Conservation (phyloP, 1,284 basidiomycete species). For the Sanghuangporus baumii region DNA sequence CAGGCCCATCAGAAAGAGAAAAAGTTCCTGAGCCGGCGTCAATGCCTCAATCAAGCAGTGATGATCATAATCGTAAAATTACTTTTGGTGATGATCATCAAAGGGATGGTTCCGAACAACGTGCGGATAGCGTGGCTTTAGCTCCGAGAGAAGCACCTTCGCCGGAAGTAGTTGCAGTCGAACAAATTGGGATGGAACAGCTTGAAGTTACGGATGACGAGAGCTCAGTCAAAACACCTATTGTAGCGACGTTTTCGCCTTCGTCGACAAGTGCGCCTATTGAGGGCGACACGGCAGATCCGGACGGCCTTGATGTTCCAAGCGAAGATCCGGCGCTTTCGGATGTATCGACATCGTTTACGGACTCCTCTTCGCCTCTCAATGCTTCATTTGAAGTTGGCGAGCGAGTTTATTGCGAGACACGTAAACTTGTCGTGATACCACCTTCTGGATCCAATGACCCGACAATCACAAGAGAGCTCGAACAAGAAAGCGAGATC, state of each 20-base stretch:
- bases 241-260: not conserved
- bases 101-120: not conserved
- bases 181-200: not conserved
- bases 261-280: not conserved
- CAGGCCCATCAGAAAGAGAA: not conserved
- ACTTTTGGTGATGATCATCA: not conserved
- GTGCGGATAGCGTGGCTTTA: not conserved
- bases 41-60: not conserved
- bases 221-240: conserved; percentile 3
- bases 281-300: not conserved
- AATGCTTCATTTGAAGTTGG: conserved; percentile 9
- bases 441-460: conserved; percentile 1
- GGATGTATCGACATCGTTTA: conserved; percentile 1
- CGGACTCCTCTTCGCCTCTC: conserved; percentile 5
- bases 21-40: not conserved
- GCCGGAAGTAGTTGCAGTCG: not conserved
- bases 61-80: not conserved
- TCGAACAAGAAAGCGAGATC: not conserved
- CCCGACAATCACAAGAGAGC: not conserved
- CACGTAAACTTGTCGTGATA: conserved; percentile 8
- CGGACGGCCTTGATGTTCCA: not conserved
- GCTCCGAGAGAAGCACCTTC: not conserved
- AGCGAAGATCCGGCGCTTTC: not conserved
- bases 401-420: conserved; percentile 7
- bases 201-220: not conserved